A percentile compares a stretch with the other conserved stretches of the same genome.
Evolutionary conservation across 2,329 filamentous ascomycete genomes (phyloP).

Genomic region (Xylariaceae sp.): DNA sequence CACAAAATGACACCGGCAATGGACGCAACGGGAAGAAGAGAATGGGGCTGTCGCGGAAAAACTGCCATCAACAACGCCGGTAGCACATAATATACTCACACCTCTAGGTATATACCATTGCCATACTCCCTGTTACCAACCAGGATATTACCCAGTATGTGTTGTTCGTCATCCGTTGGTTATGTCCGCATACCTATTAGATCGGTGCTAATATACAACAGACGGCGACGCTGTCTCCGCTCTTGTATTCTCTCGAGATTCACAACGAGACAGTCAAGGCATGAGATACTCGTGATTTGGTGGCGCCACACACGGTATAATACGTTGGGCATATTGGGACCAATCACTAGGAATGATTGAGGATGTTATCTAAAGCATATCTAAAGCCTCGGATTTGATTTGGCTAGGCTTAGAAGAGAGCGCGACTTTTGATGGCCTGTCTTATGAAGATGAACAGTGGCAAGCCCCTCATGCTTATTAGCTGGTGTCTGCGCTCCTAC

Average conservation of each 20-base stretch:
- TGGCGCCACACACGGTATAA: not conserved
- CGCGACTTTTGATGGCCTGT: not conserved
- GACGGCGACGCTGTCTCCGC: constrained; percentile 20
- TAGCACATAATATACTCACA: too few relatives aligned
- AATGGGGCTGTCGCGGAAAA: not conserved
- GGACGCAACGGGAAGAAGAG: constrained; percentile 1
- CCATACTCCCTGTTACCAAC: not conserved
- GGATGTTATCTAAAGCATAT: too few relatives aligned
- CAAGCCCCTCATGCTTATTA: constrained; percentile 10
- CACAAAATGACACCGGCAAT: not conserved
- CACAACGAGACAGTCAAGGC: not conserved
- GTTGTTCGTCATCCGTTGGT: constrained; percentile 12
- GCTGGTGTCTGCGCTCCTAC: constrained; percentile 8
- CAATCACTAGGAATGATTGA: too few relatives aligned
- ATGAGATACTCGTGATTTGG: not conserved
- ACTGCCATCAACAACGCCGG: not conserved
- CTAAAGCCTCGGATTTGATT: too few relatives aligned
- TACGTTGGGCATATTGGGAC: not conserved
- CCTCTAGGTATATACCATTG: too few relatives aligned
- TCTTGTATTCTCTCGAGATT: constrained; percentile 9
- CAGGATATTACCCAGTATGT: constrained; percentile 10
- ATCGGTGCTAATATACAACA: constrained; percentile 14
- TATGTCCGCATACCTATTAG: constrained; percentile 11
- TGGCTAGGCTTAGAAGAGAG: too few relatives aligned
- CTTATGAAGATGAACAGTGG: constrained; percentile 5